Evolutionary conservation across 225 moss, liverwort and hornwort species (phyloP).

Genomic region (Sphagnum tenellum): DNA sequence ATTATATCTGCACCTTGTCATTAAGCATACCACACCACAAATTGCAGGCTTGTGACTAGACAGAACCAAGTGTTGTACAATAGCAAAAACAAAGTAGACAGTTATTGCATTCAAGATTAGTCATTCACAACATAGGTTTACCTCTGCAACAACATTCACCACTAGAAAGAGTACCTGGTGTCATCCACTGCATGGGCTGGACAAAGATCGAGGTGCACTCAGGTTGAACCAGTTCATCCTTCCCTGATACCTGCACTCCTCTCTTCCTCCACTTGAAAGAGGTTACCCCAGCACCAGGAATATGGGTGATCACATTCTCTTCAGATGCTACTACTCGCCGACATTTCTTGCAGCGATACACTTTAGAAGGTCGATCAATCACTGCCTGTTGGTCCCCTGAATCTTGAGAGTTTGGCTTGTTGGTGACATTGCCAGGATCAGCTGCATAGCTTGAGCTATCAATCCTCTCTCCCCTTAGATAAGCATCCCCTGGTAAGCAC

Average conservation of each 20-base stretch:
- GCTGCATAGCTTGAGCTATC: slow-evolving; percentile 57
- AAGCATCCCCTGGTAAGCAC: slow-evolving; percentile 61
- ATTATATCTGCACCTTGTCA: no score
- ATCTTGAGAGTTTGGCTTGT: slow-evolving; percentile 13
- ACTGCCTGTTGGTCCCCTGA: slow-evolving; percentile 8
- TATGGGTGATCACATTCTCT: slow-evolving; percentile 61
- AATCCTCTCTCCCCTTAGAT: slow-evolving; percentile 64
- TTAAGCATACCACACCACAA: no score
- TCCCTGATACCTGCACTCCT: slow-evolving; percentile 45
- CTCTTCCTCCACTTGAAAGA: slow-evolving; percentile 58
- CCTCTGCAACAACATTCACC: no score
- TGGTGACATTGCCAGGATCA: slow-evolving; percentile 34
- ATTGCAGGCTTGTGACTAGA: no score
- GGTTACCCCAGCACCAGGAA: slow-evolving; percentile 52
- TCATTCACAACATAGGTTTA: no score
- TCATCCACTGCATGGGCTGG: slow-evolving; percentile 63
- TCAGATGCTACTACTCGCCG: slow-evolving; percentile 55
- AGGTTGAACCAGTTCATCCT: slow-evolving; percentile 28
- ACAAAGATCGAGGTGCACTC: slow-evolving; percentile 52
- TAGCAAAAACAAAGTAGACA: no score
- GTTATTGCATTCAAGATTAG: no score
- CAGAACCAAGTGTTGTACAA: no score
- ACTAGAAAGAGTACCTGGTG: slow-evolving; percentile 15
- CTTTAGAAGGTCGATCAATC: slow-evolving; percentile 7
- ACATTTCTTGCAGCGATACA: slow-evolving; percentile 54